Base-by-base conservation (phyloP, 2,329 filamentous ascomycete genomes). In the Monosporascus sp. region DNA sequence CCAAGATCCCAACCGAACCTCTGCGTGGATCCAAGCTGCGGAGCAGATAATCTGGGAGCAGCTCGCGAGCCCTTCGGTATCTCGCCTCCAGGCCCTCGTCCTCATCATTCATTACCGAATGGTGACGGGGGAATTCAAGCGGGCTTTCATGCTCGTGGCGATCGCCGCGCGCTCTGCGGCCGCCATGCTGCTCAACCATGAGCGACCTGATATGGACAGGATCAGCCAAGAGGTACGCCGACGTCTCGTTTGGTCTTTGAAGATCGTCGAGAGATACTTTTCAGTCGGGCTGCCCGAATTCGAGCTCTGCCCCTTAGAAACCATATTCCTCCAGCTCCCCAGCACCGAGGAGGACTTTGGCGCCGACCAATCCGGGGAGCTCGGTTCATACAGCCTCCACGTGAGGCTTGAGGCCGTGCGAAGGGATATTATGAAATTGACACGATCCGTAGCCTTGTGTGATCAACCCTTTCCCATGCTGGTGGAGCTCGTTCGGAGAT, bases 81-180 rank as follows among this genome's bases (percentile, higher is more conserved):
- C 58, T 5, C 58, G 51, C 7, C 60, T 58, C 46, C 74, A 77
- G 56, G 73, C 75, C 9, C 67, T 77, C 11, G 65, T 76, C 35
- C 65, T 77, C 20, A 68, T 76, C 53, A 74, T 77, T 51, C 73
- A 74, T 55, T 74, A 76, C 51, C 70, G 71, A 40, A 73, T 75
- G 41, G 68, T 76, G 20, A 71, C 70, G 9, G 75, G 74, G 41
- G 67, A 63, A 11, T 76, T 75, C 26, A 70, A 73, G 50, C 71
- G 71, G 55, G 75, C 75, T 8, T 77, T 77, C 49, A 72, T 77
- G 68, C 68, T 77, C 4, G 65, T 72, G 6, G 70, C 72, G 51
- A 65, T 76, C 24, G 74, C 73, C 11, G 74, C 74, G 2, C 65
- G 74, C 11, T 74, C 70, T 45, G 74, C 74, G 18, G 68, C 70